Base-by-base conservation (phyloP, 352 stramenopile genomes). In the Phytopythium litorale region DNA sequence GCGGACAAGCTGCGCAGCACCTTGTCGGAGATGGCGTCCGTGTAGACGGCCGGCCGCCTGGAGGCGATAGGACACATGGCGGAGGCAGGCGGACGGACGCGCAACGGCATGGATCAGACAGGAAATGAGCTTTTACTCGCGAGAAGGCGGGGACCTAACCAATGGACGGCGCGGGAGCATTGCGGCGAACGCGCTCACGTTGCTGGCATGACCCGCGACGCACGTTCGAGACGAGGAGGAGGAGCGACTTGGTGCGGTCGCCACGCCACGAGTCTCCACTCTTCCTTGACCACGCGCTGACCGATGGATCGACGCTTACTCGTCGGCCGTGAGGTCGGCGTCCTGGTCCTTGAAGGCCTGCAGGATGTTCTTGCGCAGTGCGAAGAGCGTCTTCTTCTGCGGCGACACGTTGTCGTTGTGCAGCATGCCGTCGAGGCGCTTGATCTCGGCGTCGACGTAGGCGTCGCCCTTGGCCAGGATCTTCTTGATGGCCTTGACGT, bases 401-500 rank as follows among this genome's bases (percentile, higher is more conserved):
- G 88, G 67, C 30, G 78, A 76, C 45, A 97, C 86, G 66, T 92
- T 92, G 49, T 90, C 76, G 68, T 94, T 92, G 35, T 73, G 69
- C 37, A 96, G 71, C 71, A 97, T 62, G 32, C 75, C 75, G 8
- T 88, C 72, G 15, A 97, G 76, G 62, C 91, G 84, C 67, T 79
- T 81, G 61, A 96, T 89, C 77, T 97, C 91, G 32, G 68, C 70
- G 15, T 86, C 71, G 28, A 97, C 76, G 78, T 97, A 97, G 52
- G 73, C 76, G 13, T 79, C 68, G 56, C 91, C 91, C 78, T 97
- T 96, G 35, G 79, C 77, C 18, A 96, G 64, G 52, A 97, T 80
- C 82, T 97, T 97, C 79, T 95, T 94, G 53, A 96, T 93, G 40
- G 84, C 82, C 79, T 96, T 96, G 46, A 97, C 50, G 68, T 97